These are phyloP conservation scores for Lentinula sp. DNA, from an alignment of 768 basidiomycete genomes.

Conservation along the genomic window DNA sequence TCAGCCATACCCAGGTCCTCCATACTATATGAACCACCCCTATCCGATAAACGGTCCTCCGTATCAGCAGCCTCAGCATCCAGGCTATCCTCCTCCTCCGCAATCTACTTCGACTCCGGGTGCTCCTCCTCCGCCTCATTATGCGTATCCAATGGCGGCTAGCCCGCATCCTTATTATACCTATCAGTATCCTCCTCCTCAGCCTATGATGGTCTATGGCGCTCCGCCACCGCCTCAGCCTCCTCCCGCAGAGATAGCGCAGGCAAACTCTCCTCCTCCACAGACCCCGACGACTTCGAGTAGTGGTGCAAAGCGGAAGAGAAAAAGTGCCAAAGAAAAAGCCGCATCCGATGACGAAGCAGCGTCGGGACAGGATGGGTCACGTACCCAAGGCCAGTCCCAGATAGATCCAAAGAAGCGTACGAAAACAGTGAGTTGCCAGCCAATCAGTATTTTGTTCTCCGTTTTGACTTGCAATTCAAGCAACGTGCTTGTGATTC, in stretches of 20 bases:
- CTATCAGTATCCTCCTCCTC: conserved; percentile 60
- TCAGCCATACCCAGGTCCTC: conserved; percentile 48
- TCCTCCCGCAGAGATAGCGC: conserved; percentile 24
- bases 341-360: conserved; percentile 59
- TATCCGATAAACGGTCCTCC: conserved; percentile 59
- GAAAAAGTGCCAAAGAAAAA: conserved; percentile 41
- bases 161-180: conserved; percentile 46
- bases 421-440: conserved; percentile 67
- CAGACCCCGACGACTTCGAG: conserved; percentile 27
- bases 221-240: conserved; percentile 34
- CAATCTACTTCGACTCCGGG: conserved; percentile 31
- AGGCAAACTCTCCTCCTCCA: conserved; percentile 16
- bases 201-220: conserved; percentile 69
- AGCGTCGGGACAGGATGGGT: conserved; percentile 41
- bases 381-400: conserved; percentile 21
- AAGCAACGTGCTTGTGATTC: conserved; percentile 83
- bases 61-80: conserved; percentile 25
- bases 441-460: conserved; percentile 4
- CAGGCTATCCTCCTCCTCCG: conserved; percentile 21
- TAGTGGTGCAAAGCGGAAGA: conserved; percentile 56
- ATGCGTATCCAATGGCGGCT: conserved; percentile 54
- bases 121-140: conserved; percentile 37
- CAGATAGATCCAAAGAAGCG: conserved; percentile 72
- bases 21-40: conserved; percentile 60
- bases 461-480: conserved; percentile 3